A percentile compares a stretch with the other conserved stretches of the same genome.
phyloP scores from a whole-genome alignment of 192 early-diverging fungal species.

The Chytriomyces sp. region DNA sequence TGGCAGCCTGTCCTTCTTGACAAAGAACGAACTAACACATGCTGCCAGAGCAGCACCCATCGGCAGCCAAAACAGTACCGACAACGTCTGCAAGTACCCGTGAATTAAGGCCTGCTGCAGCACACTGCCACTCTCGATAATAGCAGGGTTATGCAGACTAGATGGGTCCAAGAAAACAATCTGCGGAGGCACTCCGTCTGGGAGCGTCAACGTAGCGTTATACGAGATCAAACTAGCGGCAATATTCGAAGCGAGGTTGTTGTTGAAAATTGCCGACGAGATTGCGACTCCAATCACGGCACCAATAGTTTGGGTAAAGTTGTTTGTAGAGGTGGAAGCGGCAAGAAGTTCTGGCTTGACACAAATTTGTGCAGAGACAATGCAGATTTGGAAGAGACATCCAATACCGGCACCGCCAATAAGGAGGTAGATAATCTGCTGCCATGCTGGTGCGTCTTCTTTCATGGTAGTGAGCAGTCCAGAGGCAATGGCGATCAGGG shows the following conservation, averaged over 20 bases:
- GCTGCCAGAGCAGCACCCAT: conserved; percentile 31
- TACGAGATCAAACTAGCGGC: background rate
- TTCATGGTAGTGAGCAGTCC: conserved; percentile 68
- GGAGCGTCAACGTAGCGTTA: background rate
- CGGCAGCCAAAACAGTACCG: conserved; percentile 28
- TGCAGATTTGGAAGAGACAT: conserved; percentile 64
- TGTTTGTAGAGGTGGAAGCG: conserved; percentile 58
- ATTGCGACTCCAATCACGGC: conserved; percentile 65
- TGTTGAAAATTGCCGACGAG: conserved; percentile 64
- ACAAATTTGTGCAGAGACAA: conserved; percentile 70
- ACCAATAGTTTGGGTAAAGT: conserved; percentile 60
- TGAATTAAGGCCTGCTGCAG: conserved; percentile 32
- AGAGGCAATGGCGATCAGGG: conserved; percentile 51
- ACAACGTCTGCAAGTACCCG: conserved; percentile 34
- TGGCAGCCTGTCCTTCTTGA: conserved; percentile 42
- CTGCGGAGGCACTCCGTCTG: background rate
- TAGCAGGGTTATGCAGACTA: conserved; percentile 8
- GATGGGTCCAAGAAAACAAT: conserved; percentile 15
- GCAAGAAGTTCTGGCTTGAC: conserved; percentile 72
- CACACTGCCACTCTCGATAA: background rate
- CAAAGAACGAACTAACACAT: conserved; percentile 24
- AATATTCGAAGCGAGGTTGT: conserved; percentile 53
- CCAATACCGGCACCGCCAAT: conserved; percentile 76
- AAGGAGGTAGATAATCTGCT: conserved; percentile 67
- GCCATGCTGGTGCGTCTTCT: conserved; percentile 49